These are phyloP conservation scores for Termitomyces sp. DNA, from an alignment of 1,284 basidiomycete species.

Conservation along the genomic window DNA sequence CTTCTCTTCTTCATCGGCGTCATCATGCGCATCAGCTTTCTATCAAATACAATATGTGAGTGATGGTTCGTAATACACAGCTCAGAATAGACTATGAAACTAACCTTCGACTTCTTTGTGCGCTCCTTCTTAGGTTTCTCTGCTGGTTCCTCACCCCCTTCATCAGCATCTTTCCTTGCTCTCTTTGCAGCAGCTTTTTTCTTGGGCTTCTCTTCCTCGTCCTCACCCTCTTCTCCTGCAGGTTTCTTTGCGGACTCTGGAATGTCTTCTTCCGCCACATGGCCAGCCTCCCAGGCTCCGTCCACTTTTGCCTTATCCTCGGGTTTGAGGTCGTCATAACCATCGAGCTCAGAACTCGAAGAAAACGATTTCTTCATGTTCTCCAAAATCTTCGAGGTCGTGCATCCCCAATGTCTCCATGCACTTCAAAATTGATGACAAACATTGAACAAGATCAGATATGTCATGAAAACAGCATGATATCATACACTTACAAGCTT, in stretches of 20 bases:
- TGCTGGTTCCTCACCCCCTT: conserved; percentile 29
- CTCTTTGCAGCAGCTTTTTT: conserved; percentile 26
- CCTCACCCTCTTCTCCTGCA: conserved; percentile 37
- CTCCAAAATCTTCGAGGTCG: conserved; percentile 61
- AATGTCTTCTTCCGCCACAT: conserved; percentile 75
- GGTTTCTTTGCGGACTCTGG: conserved; percentile 66
- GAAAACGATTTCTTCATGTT: conserved; percentile 67
- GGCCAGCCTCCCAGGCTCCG: conserved; percentile 68
- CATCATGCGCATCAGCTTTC: conserved; percentile 10
- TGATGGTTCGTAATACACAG: background rate
- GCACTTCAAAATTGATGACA: conserved; percentile 32
- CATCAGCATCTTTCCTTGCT: conserved; percentile 27
- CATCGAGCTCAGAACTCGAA: conserved; percentile 63
- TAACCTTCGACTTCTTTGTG: conserved; percentile 17
- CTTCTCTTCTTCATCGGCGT: conserved; percentile 21
- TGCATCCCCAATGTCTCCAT: conserved; percentile 84
- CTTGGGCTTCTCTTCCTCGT: conserved; percentile 41
- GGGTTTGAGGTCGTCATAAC: conserved; percentile 60
- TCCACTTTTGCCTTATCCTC: conserved; percentile 63
- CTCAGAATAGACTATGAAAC: background rate
- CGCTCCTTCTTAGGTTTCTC: conserved; percentile 36
- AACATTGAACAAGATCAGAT: conserved; percentile 1
- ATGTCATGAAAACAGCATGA: conserved; percentile 8
- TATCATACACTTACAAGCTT: conserved; percentile 48
- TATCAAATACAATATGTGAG: background rate